These are phyloP conservation scores for Diplocarpon mali DNA, from an alignment of 2,329 filamentous ascomycete species.

Conservation along the genomic window DNA sequence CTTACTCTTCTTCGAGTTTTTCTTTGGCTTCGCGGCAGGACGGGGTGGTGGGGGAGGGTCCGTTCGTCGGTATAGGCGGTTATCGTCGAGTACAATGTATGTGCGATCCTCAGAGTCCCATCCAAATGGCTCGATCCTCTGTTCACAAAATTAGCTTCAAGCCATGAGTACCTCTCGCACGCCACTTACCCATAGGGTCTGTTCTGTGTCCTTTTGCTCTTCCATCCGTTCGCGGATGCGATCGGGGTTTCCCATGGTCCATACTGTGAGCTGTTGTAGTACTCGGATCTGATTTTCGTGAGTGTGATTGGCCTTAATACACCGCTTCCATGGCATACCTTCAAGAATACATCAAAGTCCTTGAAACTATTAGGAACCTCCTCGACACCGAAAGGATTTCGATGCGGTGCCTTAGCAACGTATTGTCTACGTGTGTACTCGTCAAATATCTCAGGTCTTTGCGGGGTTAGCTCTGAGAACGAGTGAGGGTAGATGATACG, in stretches of 20 bases:
- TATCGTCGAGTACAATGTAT: slow-evolving; percentile 89
- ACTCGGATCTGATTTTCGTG: slow-evolving; percentile 48
- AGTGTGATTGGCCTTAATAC: slow-evolving; percentile 34
- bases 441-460: slow-evolving; percentile 76
- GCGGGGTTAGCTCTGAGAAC: slow-evolving; percentile 18
- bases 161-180: neutral
- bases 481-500: slow-evolving; percentile 28
- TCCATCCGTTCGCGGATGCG: slow-evolving; percentile 78
- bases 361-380: slow-evolving; percentile 64
- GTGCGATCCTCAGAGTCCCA: slow-evolving; percentile 81
- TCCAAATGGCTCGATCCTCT: slow-evolving; percentile 72
- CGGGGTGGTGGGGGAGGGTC: slow-evolving; percentile 53
- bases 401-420: slow-evolving; percentile 62
- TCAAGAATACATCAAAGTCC: slow-evolving; percentile 72
- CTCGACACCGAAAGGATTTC: slow-evolving; percentile 76
- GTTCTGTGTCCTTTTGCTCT: slow-evolving; percentile 69
- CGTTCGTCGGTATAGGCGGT: slow-evolving; percentile 81
- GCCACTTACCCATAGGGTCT: slow-evolving; percentile 62
- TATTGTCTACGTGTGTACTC: slow-evolving; percentile 90
- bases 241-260: slow-evolving; percentile 81
- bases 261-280: slow-evolving; percentile 79
- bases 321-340: slow-evolving; percentile 38
- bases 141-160: slow-evolving; percentile 9
- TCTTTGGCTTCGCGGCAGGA: slow-evolving; percentile 48
- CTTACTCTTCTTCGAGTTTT: slow-evolving; percentile 54